A percentile compares a stretch with the other conserved stretches of the same genome.
phyloP scores from a whole-genome alignment of 805 yeast species.

The Ogataea trehalophila region DNA sequence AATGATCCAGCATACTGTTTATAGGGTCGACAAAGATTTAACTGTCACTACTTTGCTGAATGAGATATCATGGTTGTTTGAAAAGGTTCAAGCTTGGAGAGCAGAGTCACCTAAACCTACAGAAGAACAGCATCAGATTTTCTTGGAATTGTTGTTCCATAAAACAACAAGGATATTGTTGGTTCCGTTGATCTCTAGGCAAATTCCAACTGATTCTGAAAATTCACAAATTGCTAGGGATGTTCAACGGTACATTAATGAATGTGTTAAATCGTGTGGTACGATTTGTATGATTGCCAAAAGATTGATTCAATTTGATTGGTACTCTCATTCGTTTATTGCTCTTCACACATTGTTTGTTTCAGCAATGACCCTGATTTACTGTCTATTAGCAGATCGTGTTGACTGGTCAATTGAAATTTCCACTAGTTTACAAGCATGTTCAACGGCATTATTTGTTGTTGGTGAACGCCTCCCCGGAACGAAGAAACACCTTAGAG shows the following conservation, averaged over 20 bases:
- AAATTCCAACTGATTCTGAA: background rate
- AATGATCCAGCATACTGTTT: conserved; percentile 13
- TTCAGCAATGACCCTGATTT: conserved; percentile 21
- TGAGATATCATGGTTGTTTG: conserved; percentile 8
- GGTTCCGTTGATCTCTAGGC: conserved; percentile 15
- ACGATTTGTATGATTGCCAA: conserved; percentile 18
- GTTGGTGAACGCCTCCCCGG: conserved; percentile 23
- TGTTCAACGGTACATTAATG: conserved; percentile 11
- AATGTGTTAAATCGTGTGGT: conserved; percentile 21
- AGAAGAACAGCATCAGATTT: conserved; percentile 10
- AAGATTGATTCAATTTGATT: conserved; percentile 17
- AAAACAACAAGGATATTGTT: conserved; percentile 15
- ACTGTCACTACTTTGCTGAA: conserved; percentile 6
- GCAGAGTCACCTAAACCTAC: conserved; percentile 11
- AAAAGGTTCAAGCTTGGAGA: conserved; percentile 13
- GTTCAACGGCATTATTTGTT: conserved; percentile 21
- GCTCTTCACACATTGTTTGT: conserved; percentile 20
- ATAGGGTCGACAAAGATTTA: conserved; percentile 16
- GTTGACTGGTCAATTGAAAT: conserved; percentile 21
- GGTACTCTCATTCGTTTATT: conserved; percentile 20
- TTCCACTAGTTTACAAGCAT: conserved; percentile 19
- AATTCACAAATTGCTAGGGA: background rate
- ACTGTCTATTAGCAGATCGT: conserved; percentile 16
- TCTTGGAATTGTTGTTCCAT: conserved; percentile 15
- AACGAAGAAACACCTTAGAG: conserved; percentile 16